Evolutionary conservation across 2,329 filamentous ascomycete genomes (phyloP).

Genomic region (Alternaria novae-zelandiae): DNA sequence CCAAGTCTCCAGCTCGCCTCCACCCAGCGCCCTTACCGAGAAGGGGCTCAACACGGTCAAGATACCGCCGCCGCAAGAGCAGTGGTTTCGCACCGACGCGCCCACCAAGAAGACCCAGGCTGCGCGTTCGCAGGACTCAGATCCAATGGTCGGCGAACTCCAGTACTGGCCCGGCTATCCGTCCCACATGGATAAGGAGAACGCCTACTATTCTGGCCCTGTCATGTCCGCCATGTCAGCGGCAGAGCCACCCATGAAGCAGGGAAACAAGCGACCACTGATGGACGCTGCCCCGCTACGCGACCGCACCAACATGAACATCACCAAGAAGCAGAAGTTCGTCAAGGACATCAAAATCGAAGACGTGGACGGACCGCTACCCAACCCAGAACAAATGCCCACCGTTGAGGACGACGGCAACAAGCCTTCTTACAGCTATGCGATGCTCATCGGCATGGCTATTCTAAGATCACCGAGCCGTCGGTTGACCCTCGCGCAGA

Average conservation of each 20-base stretch:
- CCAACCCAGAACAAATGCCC: slow-evolving; percentile 80
- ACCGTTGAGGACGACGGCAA: slow-evolving; percentile 80
- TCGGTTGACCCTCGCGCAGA: slow-evolving; percentile 87
- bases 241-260: slow-evolving; percentile 38
- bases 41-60: slow-evolving; percentile 70
- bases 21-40: slow-evolving; percentile 63
- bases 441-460: slow-evolving; percentile 94
- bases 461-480: slow-evolving; percentile 85
- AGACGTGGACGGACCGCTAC: slow-evolving; percentile 60
- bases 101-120: slow-evolving; percentile 67
- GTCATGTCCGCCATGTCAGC: slow-evolving; percentile 36
- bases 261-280: slow-evolving; percentile 63
- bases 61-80: slow-evolving; percentile 68
- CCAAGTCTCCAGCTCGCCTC: slow-evolving; percentile 64
- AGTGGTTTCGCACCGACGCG: slow-evolving; percentile 67
- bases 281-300: slow-evolving; percentile 77
- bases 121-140: slow-evolving; percentile 53
- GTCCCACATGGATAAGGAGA: slow-evolving; percentile 57
- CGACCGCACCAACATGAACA: slow-evolving; percentile 57
- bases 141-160: slow-evolving; percentile 56
- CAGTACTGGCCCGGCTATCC: slow-evolving; percentile 58
- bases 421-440: slow-evolving; percentile 93
- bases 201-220: slow-evolving; percentile 51
- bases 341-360: slow-evolving; percentile 57
- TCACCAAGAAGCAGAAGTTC: slow-evolving; percentile 69